Base-by-base conservation (phyloP, 495 filamentous ascomycete species). In the Apiosordaria backusii region DNA sequence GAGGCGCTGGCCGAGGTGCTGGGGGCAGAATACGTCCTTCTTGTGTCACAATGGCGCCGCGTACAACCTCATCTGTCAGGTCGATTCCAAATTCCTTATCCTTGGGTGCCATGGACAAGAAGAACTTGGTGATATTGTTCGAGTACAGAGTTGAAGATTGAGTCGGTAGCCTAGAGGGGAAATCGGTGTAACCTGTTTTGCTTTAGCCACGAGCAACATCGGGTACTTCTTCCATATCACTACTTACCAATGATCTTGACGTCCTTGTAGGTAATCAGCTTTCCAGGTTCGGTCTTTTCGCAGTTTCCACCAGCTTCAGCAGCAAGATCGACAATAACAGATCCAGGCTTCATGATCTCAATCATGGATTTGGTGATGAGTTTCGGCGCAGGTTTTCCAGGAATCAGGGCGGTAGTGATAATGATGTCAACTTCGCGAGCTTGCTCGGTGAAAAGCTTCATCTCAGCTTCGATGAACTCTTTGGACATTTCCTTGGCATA, bases 401-500 rank as follows among this genome's bases (percentile, higher is more conserved):
- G 91, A 71, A 94, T 94, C 60, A 93, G 76, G 23, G 91, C 91
- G 1, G 90, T 94, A 3, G 91, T 93, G 76, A 94, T 88, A 57
- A 94, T 87, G 62, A 94, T 94, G 72, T 94, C 91, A n/a, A 93
- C 90, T 53, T 93, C 90, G 18, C 83, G 84, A 63, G 88, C 89
- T 72, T 93, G 91, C 70, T 92, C 88, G 71, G 89, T 86, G 71
- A 94, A 94, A 25, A 94, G 81, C 74, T 89, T 92, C 90, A 92
- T 93, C 72, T 94, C 91, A 7, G 90, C 90, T 65, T 90, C 90
- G 72, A 92, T 91, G 74, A 94, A 94, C 73, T 92, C 90, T 68
- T 91, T 90, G 61, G 90, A 92, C 91, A 94, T 94, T 71, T 91
- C 89, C 69, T 94, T 94, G 45, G 88, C 90, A 66, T 94, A 94